A percentile compares a stretch with the other conserved stretches of the same genome.
Evolutionary conservation across 164 flowering plant species (phyloP).

Genomic region (Stephania cephalantha): DNA sequence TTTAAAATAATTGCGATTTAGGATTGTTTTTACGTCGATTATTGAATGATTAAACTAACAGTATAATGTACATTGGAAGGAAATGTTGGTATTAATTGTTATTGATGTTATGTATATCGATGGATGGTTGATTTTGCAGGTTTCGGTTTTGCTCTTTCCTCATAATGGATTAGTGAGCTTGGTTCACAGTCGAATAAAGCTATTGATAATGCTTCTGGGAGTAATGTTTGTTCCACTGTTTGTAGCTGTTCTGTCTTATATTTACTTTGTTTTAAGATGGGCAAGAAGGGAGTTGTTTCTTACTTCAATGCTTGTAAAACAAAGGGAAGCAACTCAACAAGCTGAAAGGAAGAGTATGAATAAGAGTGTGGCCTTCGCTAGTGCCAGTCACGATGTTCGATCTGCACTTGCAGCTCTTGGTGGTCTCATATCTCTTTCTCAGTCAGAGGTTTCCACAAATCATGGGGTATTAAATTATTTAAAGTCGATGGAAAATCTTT

Average conservation of each 20-base stretch:
- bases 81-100: too few species aligned
- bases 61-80: not conserved
- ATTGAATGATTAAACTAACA: too few species aligned
- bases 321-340: constrained; percentile 73
- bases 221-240: constrained; percentile 20
- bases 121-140: constrained; percentile 25
- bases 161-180: constrained; percentile 15
- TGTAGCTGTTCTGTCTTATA: constrained; percentile 20
- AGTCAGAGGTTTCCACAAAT: constrained; percentile 20
- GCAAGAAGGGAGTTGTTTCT: constrained; percentile 39
- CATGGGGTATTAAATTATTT: constrained; percentile 40
- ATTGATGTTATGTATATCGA: too few species aligned
- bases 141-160: constrained; percentile 34
- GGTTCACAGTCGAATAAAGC: constrained; percentile 18
- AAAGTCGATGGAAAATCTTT: constrained; percentile 36
- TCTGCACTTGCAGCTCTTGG: constrained; percentile 51
- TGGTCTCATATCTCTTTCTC: constrained; percentile 44
- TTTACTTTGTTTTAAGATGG: constrained; percentile 25
- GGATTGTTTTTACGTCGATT: too few species aligned
- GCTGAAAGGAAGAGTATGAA: constrained; percentile 83
- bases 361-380: constrained; percentile 62
- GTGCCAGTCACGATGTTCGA: constrained; percentile 81
- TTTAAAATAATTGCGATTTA: too few species aligned
- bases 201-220: constrained; percentile 23
- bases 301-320: constrained; percentile 44